Conservation (phyloP, 78 protist genomes). For the Chrysochromulina parva region DNA sequence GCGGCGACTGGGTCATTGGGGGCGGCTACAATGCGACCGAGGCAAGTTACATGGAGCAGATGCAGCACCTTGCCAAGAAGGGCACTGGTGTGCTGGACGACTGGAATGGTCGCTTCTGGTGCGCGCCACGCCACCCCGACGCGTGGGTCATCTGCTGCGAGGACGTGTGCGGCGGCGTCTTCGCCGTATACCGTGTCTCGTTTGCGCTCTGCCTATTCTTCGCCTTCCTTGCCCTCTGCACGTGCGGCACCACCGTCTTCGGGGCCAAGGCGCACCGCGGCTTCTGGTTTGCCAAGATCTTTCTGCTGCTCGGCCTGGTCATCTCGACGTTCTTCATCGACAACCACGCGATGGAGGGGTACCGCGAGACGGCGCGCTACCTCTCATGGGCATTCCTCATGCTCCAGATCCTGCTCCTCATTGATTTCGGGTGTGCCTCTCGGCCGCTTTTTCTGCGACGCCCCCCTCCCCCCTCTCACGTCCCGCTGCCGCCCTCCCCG, state of each 20-base stretch:
- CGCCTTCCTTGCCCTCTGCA: neutral
- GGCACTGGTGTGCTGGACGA: neutral
- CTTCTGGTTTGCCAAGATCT: constrained; percentile 4
- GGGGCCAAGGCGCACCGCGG: neutral
- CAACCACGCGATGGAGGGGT: neutral
- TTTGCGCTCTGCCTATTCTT: neutral
- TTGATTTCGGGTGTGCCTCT: constrained; percentile 32
- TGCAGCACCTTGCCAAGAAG: neutral
- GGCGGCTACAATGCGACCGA: neutral
- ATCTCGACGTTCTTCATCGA: neutral
- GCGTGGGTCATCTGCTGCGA: constrained; percentile 1
- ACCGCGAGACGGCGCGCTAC: constrained; percentile 12
- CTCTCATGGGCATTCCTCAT: neutral
- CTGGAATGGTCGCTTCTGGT: constrained; percentile 1
- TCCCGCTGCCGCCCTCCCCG: too few relatives aligned
- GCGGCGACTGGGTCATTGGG: neutral
- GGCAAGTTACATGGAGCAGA: neutral
- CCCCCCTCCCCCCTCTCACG: too few relatives aligned
- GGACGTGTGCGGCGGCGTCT: neutral
- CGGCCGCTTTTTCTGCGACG: too few relatives aligned
- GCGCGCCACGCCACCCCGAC: neutral
- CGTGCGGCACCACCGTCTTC: neutral
- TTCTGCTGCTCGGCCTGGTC: neutral
- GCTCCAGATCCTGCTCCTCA: constrained; percentile 39
- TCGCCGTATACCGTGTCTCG: neutral